These are phyloP conservation scores for Xylaria sp. DNA, from an alignment of 2,329 filamentous ascomycete species.

Conservation along the genomic window DNA sequence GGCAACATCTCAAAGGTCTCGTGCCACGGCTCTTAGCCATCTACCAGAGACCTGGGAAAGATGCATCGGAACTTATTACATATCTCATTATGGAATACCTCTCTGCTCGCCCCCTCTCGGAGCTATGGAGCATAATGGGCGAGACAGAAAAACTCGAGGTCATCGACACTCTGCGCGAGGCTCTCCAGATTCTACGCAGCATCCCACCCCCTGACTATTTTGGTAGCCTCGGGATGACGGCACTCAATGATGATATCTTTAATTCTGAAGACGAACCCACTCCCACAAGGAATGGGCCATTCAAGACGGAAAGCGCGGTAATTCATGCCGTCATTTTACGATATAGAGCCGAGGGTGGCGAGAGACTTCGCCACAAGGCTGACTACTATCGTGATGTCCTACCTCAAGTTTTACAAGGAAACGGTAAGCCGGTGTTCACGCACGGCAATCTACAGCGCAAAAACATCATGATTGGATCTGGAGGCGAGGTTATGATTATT, in stretches of 20 bases:
- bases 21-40: constrained; percentile 16
- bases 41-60: constrained; percentile 9
- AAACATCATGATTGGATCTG: constrained; percentile 17
- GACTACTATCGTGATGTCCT: constrained; percentile 7
- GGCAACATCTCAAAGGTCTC: too few species aligned
- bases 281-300: not conserved
- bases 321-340: constrained; percentile 9
- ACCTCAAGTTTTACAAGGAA: constrained; percentile 10
- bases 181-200: constrained; percentile 4
- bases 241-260: constrained; percentile 6
- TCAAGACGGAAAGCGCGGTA: constrained; percentile 5
- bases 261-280: not conserved
- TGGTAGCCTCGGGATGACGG: constrained; percentile 11
- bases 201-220: constrained; percentile 18
- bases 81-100: constrained; percentile 15
- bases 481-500: constrained; percentile 7
- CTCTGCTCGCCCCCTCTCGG: not conserved
- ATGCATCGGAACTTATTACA: not conserved
- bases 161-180: not conserved
- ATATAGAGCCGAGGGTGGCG: not conserved
- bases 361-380: not conserved
- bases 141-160: constrained; percentile 5
- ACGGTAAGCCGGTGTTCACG: constrained; percentile 17
- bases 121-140: constrained; percentile 4
- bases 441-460: constrained; percentile 15